phyloP scores from a whole-genome alignment of 2,329 filamentous ascomycete genomes.

The Domatiomyces catenatus region DNA sequence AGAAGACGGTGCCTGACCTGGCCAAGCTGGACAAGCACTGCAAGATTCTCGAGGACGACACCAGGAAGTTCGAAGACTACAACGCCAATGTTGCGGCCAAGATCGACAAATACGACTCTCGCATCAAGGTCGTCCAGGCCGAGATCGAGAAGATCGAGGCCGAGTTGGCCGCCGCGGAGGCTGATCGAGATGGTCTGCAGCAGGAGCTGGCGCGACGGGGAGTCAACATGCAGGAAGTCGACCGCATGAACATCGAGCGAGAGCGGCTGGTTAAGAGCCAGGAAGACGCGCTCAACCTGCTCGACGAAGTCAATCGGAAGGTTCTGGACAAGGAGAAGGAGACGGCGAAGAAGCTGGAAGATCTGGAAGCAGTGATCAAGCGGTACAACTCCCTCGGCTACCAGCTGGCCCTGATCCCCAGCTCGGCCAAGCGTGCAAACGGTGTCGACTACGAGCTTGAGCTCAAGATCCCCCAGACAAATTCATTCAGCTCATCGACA shows the following conservation, averaged over 20 bases:
- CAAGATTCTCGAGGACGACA: constrained; percentile 88
- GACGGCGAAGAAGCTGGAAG: constrained; percentile 70
- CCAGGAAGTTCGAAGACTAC: constrained; percentile 88
- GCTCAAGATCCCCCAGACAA: constrained; percentile 47
- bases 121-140: constrained; percentile 67
- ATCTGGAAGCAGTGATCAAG: constrained; percentile 79
- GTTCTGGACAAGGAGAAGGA: constrained; percentile 79
- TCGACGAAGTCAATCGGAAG: constrained; percentile 73
- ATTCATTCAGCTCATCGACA: constrained; percentile 21
- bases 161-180: constrained; percentile 65
- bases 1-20: constrained; percentile 72
- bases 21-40: constrained; percentile 75
- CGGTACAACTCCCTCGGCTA: constrained; percentile 90
- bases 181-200: constrained; percentile 66
- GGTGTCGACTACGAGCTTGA: constrained; percentile 72
- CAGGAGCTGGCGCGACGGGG: constrained; percentile 80
- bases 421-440: constrained; percentile 70
- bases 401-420: constrained; percentile 77
- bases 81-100: constrained; percentile 70
- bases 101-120: constrained; percentile 73
- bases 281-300: constrained; percentile 55
- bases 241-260: constrained; percentile 92
- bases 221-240: constrained; percentile 94
- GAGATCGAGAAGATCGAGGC: constrained; percentile 64
- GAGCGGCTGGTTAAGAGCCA: constrained; percentile 84